These are phyloP conservation scores for Lichtheimia corymbifera DNA, from an alignment of 371 early-diverging fungal genomes.

Conservation along the genomic window DNA sequence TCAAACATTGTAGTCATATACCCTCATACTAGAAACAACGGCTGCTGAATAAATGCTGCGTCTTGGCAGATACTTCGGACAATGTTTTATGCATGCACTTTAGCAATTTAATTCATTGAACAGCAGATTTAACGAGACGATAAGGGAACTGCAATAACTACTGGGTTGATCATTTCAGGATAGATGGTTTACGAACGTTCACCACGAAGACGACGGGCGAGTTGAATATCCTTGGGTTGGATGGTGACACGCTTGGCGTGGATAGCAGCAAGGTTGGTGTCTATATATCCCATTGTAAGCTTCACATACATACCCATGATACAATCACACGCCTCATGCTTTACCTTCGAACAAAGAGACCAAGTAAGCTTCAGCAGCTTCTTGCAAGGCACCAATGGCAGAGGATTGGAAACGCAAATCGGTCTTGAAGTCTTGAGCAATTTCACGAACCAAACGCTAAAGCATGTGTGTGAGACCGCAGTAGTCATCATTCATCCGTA, in stretches of 20 bases:
- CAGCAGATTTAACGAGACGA: too few relatives aligned
- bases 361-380: conserved; percentile 97
- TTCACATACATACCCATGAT: background rate
- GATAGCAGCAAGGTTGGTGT: conserved; percentile 98
- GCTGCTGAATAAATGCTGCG: too few relatives aligned
- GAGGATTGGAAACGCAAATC: conserved; percentile 98
- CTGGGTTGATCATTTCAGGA: background rate
- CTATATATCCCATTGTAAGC: conserved; percentile 28
- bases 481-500: background rate
- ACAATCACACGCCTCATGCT: background rate
- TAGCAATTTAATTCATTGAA: too few relatives aligned
- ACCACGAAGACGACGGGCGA: conserved; percentile 92
- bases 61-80: too few relatives aligned
- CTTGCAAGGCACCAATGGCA: conserved; percentile 97
- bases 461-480: too few relatives aligned
- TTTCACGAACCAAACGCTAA: conserved; percentile 89
- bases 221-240: conserved; percentile 90
- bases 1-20: too few relatives aligned
- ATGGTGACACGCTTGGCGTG: conserved; percentile 99
- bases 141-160: too few relatives aligned
- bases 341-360: conserved; percentile 89
- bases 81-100: too few relatives aligned
- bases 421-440: conserved; percentile 96
- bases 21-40: too few relatives aligned
- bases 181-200: conserved; percentile 67